These are phyloP conservation scores for Trichoderma citrinoviride DNA, from an alignment of 2,329 filamentous ascomycete genomes.

Conservation along the genomic window DNA sequence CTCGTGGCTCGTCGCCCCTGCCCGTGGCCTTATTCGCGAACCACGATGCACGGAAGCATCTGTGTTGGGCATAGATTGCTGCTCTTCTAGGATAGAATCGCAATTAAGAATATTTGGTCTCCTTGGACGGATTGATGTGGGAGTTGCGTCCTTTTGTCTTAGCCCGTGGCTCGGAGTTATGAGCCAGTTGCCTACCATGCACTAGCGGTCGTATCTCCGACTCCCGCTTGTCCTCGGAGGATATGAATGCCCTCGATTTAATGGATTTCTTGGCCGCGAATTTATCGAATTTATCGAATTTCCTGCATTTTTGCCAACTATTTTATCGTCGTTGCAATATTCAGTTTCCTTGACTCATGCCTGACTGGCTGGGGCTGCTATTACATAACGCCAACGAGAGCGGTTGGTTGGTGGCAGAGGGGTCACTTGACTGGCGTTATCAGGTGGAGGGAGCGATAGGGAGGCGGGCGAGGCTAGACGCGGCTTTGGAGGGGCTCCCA, in stretches of 20 bases:
- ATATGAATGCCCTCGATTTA: background rate
- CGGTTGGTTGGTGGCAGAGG: slow-evolving; percentile 3
- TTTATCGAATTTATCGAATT: slow-evolving; percentile 18
- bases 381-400: slow-evolving; percentile 17
- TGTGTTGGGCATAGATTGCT: slow-evolving; percentile 20
- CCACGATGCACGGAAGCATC: background rate
- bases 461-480: background rate
- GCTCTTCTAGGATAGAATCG: slow-evolving; percentile 21
- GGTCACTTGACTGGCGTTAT: slow-evolving; percentile 14
- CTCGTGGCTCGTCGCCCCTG: background rate
- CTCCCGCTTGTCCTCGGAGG: slow-evolving; percentile 15
- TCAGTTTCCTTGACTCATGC: slow-evolving; percentile 19
- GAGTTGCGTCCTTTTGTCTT: slow-evolving; percentile 21
- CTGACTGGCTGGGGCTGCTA: slow-evolving; percentile 5
- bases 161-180: slow-evolving; percentile 17
- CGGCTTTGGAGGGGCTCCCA: slow-evolving; percentile 11
- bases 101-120: slow-evolving; percentile 3
- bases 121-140: slow-evolving; percentile 19
- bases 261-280: background rate
- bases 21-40: background rate
- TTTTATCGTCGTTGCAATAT: background rate
- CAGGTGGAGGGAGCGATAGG: slow-evolving; percentile 11
- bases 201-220: slow-evolving; percentile 20
- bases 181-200: slow-evolving; percentile 16
- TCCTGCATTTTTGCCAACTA: background rate